phyloP scores from a whole-genome alignment of 164 flowering plant genomes.

The Sextonia rubra region DNA sequence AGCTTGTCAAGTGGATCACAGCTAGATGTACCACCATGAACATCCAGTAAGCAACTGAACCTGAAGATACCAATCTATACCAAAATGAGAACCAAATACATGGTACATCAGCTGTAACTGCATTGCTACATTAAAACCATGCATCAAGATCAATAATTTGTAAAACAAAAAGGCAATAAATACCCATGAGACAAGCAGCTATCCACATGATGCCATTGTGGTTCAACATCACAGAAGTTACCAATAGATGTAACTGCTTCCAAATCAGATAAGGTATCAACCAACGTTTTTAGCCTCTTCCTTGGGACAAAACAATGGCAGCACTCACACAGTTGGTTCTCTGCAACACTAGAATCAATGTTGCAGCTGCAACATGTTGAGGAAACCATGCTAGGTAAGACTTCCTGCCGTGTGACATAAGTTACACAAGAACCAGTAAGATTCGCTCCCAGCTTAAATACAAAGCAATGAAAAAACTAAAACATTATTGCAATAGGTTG shows the following conservation, averaged over 20 bases:
- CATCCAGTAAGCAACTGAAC: slow-evolving; percentile 20
- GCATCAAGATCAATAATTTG: neutral
- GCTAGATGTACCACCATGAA: slow-evolving; percentile 14
- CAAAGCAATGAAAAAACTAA: neutral
- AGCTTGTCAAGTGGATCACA: slow-evolving; percentile 21
- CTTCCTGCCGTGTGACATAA: slow-evolving; percentile 12
- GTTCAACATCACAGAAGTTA: slow-evolving; percentile 10
- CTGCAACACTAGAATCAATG: neutral
- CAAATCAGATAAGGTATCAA: neutral
- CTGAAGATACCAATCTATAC: neutral
- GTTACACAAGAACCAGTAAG: neutral
- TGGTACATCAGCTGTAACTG: neutral
- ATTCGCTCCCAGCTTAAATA: neutral
- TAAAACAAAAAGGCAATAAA: neutral
- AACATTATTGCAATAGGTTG: neutral
- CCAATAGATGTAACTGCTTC: slow-evolving; percentile 15
- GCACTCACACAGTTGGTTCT: slow-evolving; percentile 1
- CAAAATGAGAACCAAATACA: neutral
- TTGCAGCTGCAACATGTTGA: slow-evolving; percentile 8
- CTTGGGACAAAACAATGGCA: slow-evolving; percentile 13
- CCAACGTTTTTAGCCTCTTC: slow-evolving; percentile 26
- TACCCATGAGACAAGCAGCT: slow-evolving; percentile 20
- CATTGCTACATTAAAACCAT: neutral
- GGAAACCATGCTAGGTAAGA: slow-evolving; percentile 13
- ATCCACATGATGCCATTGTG: slow-evolving; percentile 1